These are phyloP conservation scores for Corylus americana DNA, from an alignment of 306 rosid species.

Conservation along the genomic window DNA sequence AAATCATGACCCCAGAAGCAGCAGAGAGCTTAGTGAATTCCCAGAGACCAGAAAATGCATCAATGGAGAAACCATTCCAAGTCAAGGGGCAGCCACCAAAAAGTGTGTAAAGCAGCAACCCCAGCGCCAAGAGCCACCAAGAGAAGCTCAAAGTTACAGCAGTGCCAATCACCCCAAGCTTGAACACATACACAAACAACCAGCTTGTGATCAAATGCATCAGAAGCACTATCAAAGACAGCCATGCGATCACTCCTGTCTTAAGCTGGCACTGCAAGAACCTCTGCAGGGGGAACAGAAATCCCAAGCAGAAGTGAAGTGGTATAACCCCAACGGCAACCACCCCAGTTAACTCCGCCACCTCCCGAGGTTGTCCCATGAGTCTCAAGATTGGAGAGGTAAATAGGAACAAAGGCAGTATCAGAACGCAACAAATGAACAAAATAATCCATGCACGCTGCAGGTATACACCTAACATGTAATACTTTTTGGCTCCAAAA, in stretches of 20 bases:
- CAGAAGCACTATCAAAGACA: constrained; percentile 37
- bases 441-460: constrained; percentile 85
- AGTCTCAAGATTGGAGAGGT: constrained; percentile 22
- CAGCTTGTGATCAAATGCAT: constrained; percentile 57
- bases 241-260: constrained; percentile 52
- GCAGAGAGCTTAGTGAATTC: constrained; percentile 69
- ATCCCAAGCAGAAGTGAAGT: constrained; percentile 59
- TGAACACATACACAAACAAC: constrained; percentile 53
- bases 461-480: constrained; percentile 81
- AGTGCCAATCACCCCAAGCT: constrained; percentile 60
- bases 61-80: constrained; percentile 72
- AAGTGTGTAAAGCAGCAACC: constrained; percentile 41
- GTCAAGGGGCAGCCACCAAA: constrained; percentile 71
- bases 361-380: constrained; percentile 11
- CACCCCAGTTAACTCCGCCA: constrained; percentile 21
- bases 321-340: constrained; percentile 57
- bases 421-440: constrained; percentile 48
- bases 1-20: constrained; percentile 81
- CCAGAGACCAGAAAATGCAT: constrained; percentile 82
- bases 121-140: constrained; percentile 64
- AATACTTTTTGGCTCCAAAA: constrained; percentile 66
- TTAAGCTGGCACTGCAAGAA: constrained; percentile 67
- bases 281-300: constrained; percentile 64
- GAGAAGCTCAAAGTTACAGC: constrained; percentile 57
- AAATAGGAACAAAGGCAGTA: constrained; percentile 42